Percentiles rank a stretch among this genome's conserved stretches.
These are phyloP conservation scores for Hyphopichia burtonii DNA, from an alignment of 1,139 yeast species.

Conservation along the genomic window DNA sequence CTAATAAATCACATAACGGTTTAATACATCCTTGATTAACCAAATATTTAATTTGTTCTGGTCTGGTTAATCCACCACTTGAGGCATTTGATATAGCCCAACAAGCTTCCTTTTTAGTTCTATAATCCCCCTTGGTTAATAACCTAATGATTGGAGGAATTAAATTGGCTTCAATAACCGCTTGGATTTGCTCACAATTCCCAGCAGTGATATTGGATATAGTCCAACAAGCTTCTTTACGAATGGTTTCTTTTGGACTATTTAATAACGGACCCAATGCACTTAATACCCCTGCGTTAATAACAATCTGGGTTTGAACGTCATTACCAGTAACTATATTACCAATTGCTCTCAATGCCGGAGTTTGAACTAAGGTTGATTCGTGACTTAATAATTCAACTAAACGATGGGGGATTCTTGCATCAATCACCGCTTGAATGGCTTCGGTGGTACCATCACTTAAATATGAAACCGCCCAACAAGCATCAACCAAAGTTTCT, in stretches of 20 bases:
- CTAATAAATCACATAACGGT: slow-evolving; percentile 90
- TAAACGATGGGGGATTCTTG: slow-evolving; percentile 89
- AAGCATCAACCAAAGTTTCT: slow-evolving; percentile 93
- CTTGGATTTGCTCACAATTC: slow-evolving; percentile 91
- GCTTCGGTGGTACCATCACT: slow-evolving; percentile 92
- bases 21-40: slow-evolving; percentile 96
- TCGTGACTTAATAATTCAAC: slow-evolving; percentile 87
- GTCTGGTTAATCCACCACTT: slow-evolving; percentile 88
- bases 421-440: slow-evolving; percentile 95
- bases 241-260: slow-evolving; percentile 86
- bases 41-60: slow-evolving; percentile 89
- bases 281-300: slow-evolving; percentile 87
- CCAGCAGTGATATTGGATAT: slow-evolving; percentile 98
- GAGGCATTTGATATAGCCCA: slow-evolving; percentile 99
- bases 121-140: slow-evolving; percentile 81
- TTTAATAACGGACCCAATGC: slow-evolving; percentile 79
- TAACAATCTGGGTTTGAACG: slow-evolving; percentile 89
- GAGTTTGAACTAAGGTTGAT: slow-evolving; percentile 88
- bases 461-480: slow-evolving; percentile 97
- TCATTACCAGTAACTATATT: slow-evolving; percentile 98
- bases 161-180: slow-evolving; percentile 91
- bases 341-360: slow-evolving; percentile 96
- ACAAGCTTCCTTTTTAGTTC: slow-evolving; percentile 97
- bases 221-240: slow-evolving; percentile 99
- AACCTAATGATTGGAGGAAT: slow-evolving; percentile 90